Evolutionary conservation across 148 eudicot genomes (phyloP).

Genomic region (Silene latifolia): DNA sequence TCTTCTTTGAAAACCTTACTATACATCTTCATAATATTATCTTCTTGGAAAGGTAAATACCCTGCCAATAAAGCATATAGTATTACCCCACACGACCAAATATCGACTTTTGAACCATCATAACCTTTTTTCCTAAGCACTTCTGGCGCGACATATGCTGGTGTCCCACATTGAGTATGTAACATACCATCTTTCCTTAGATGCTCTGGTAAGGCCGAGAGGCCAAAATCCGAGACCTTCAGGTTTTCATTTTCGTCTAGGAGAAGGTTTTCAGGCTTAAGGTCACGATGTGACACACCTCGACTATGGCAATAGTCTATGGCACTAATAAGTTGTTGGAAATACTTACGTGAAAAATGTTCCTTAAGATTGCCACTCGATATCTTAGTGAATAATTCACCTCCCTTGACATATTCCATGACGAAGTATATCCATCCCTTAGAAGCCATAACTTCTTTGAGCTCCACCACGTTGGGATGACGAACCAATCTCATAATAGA

Average conservation of each 20-base stretch:
- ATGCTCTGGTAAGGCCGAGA: constrained; percentile 66
- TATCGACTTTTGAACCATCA: constrained; percentile 59
- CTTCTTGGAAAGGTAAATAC: constrained; percentile 59
- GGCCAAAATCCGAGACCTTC: constrained; percentile 66
- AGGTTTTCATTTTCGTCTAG: constrained; percentile 54
- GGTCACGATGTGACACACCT: constrained; percentile 49
- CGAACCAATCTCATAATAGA: constrained; percentile 55
- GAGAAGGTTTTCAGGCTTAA: constrained; percentile 51
- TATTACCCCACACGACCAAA: constrained; percentile 82
- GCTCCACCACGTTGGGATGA: constrained; percentile 55
- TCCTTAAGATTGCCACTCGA: constrained; percentile 49
- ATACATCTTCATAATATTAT: constrained; percentile 66
- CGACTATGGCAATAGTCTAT: constrained; percentile 52
- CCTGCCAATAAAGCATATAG: constrained; percentile 59
- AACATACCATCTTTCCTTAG: constrained; percentile 55
- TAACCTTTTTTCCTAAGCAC: constrained; percentile 59
- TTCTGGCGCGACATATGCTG: constrained; percentile 80
- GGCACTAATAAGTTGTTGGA: constrained; percentile 49
- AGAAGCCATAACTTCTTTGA: constrained; percentile 67
- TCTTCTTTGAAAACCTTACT: constrained; percentile 53
- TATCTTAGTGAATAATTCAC: constrained; percentile 56
- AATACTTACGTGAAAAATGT: constrained; percentile 49
- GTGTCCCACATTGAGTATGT: constrained; percentile 79
- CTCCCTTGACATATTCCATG: constrained; percentile 68
- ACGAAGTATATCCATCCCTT: constrained; percentile 50